Base-by-base conservation (phyloP, 1,139 yeast genomes). In the Hansenula sp. region DNA sequence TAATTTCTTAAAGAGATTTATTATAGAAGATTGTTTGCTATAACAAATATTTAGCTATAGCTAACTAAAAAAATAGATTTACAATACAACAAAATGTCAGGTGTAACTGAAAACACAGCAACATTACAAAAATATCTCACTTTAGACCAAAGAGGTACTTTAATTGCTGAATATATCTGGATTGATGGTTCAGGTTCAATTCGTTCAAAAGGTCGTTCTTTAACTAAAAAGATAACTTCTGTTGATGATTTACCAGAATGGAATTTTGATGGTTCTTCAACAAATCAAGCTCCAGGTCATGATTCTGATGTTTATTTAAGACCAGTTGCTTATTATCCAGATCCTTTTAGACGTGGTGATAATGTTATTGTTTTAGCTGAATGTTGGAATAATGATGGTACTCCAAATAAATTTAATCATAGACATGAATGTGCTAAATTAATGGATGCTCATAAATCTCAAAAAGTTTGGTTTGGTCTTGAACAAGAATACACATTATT, bases 231-330 rank as follows among this genome's bases (percentile, higher is more conserved):
- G 59, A 87, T 95, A 44, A 61, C 77, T 37, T 71, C 83, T 34
- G 74, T 87, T 43, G 94, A 86, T 50, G 96, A 92, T 61, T 76
- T 92, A 56, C 97, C 97, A 54, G 97, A 90, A 69, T 92, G 98
- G 98, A 92, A 92, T 78, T 92, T 92, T 60, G 98, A 92, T 66
- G 98, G 98, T 68, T 90, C 97, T 36, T 89, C 97, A 27, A 92
- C 98, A 40, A 92, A 88, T 53, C 98, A 92, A 75, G 98, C 98
- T 44, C 97, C 97, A 59, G 98, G 98, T 56, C 82, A 86, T 66
- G 92, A 92, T 73, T 89, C 97, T 39, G 98, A 92, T 64, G 79
- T 92, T 50, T 89, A 88, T 68, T 75, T 92, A 61, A 83, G 96
- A 69, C 98, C 98, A 18, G 95, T 79, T 53, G 88, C 97, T 44